Evolutionary conservation across 2,329 filamentous ascomycete genomes (phyloP), one percentile per base, ranked within the genome.

Genomic region (Domatiomyces catenatus): DNA sequence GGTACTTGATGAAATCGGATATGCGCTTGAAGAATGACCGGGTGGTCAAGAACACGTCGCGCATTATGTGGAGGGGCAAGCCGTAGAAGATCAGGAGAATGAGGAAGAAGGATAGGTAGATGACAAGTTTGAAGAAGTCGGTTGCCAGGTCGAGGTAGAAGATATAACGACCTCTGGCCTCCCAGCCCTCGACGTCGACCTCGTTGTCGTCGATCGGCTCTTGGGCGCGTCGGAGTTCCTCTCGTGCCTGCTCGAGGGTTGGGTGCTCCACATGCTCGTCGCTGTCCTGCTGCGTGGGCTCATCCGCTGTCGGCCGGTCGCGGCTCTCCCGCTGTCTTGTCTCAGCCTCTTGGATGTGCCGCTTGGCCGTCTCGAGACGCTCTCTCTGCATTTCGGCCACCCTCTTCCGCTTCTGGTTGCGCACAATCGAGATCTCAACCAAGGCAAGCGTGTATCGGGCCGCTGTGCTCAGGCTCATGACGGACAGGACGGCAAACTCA

Each of bases 11-110:
- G 57, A 95, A 84, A 58, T 94, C 89, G 55, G 81, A 77, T n/a
- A 96, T 79, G 8, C 90, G 78, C 69, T 92, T 93, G 54, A 86
- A 75, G 65, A 98, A 95, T 2, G 90, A 94, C 48, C 89, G 79
- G 48, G 90, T 83, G 0, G 92, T 96, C 69, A 98, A 80, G 67
- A 95, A 94, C 19, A 96, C 79, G 64, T 98, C 92, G 50, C 92
- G 78, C 71, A 98, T 84, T 52, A 98, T 96, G 63, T 98, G 92
- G 54, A 98, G 93, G 0, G 92, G 92, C 26, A 98, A 74, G 8
- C 90, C 92, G 64, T 94, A 95, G 72, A 96, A 96, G 22, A 81
- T 83, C 61, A 95, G 80, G 17, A 96, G 81, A 59, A 98, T 90
- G 55, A 83, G 79, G 69, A 98, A 98, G 74, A 98, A 98, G 6